A percentile compares a stretch with the other conserved stretches of the same genome.
phyloP scores from a whole-genome alignment of 306 rosid species.

The Delonix regia region DNA sequence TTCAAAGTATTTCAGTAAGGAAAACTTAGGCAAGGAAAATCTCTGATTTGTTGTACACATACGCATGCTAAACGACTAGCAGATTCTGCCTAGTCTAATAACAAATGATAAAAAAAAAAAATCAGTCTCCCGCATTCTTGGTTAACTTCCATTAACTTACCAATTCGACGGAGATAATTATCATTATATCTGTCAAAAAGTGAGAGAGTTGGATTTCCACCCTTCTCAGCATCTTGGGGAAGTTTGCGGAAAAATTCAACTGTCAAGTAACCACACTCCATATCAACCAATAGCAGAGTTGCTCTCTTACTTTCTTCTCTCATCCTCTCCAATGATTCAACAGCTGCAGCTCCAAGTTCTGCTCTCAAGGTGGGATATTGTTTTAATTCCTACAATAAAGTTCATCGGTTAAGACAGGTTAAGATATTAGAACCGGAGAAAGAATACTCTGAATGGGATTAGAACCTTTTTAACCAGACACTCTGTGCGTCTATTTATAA shows the following conservation, averaged over 20 bases:
- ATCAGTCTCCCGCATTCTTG: neutral
- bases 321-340: conserved; percentile 88
- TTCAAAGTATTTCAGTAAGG: conserved; percentile 22
- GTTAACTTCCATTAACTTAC: conserved; percentile 41
- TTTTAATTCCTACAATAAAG: conserved; percentile 71
- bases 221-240: conserved; percentile 96
- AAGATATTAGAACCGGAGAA: neutral
- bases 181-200: conserved; percentile 94
- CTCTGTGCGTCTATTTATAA: too few relatives aligned
- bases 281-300: conserved; percentile 80
- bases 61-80: too few relatives aligned
- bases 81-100: neutral
- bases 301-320: conserved; percentile 93
- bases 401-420: neutral
- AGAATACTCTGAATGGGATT: too few relatives aligned
- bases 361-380: conserved; percentile 92
- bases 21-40: conserved; percentile 23
- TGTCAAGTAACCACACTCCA: conserved; percentile 90
- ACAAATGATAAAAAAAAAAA: neutral
- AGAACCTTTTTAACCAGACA: too few relatives aligned
- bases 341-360: conserved; percentile 83
- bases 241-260: conserved; percentile 96
- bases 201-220: conserved; percentile 94
- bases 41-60: conserved; percentile 4
- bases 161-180: conserved; percentile 86